Base-by-base conservation (phyloP, 1,284 basidiomycete species). In the Leccinum solheimii region DNA sequence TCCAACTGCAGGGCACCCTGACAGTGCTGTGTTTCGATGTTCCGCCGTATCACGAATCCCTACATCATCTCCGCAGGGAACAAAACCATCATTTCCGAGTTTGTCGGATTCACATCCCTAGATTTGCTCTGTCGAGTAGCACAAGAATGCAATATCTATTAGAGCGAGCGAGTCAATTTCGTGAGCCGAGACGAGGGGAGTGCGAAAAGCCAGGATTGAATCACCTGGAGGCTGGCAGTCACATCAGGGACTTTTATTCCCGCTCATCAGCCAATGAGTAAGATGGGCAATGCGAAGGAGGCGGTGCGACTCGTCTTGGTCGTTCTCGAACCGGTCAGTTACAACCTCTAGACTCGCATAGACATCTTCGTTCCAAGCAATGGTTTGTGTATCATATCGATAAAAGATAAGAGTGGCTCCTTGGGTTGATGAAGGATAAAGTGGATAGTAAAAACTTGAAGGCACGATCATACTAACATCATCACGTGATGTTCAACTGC, bases 221-320 rank as follows among this genome's bases (percentile, higher is more conserved):
- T 32, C 13, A 82, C 83, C 65, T 70, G 69, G n/a, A 40, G n/a
- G 5, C 40, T 36, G 34, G 62, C 84, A 83, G 0, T 81, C 84
- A 1, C 70, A 66, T 3, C 75, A 73, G 1, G 72, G 62, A 0
- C 69, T 69, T 0, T 63, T 86, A 85, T 56, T 85, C 83, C 62
- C 86, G 83, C 61, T 86, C 83, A 21, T 79, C 81, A 1, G 81
- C 83, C 67, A 85, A 83, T 0, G 78, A 16, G 36, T 38, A 38
- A 38, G 72, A 0, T 86, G 84, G 61, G 83, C 80, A 56, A 83
- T n/a, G 0, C 78, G 77, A 67, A 83, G 84, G 54, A 86, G 66
- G 11, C 84, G 73, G 57, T 81, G 82, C 34, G 71, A 70, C 3
- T 79, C 76, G 1, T 81, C 77, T 3, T 78, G 73, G 11, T 77